phyloP scores from a whole-genome alignment of 345 rosid genomes.

The Anastatica hierochuntica region DNA sequence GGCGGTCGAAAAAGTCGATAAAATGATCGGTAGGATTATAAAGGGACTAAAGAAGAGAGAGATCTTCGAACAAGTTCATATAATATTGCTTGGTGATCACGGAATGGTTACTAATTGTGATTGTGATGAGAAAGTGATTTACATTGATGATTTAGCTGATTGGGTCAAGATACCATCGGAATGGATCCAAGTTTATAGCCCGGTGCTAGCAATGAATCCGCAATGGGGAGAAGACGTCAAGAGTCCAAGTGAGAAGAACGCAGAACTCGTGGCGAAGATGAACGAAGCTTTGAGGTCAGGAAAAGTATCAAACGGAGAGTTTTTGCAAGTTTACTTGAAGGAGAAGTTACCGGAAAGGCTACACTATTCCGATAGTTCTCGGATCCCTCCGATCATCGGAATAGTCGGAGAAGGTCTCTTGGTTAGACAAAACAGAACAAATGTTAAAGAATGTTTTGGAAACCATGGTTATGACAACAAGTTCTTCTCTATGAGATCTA shows the following conservation, averaged over 20 bases:
- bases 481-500: slow-evolving; percentile 84
- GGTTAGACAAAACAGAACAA: slow-evolving; percentile 55
- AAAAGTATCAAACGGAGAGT: slow-evolving; percentile 58
- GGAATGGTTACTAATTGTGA: slow-evolving; percentile 94
- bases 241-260: slow-evolving; percentile 8
- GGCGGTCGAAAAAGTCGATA: slow-evolving; percentile 47
- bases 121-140: slow-evolving; percentile 57
- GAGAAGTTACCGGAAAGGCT: slow-evolving; percentile 67
- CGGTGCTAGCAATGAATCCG: slow-evolving; percentile 67
- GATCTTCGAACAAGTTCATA: slow-evolving; percentile 56
- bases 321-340: slow-evolving; percentile 61
- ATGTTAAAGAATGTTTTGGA: slow-evolving; percentile 60
- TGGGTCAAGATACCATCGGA: slow-evolving; percentile 50
- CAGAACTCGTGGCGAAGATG: slow-evolving; percentile 59
- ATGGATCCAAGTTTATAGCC: slow-evolving; percentile 56
- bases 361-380: slow-evolving; percentile 53
- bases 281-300: slow-evolving; percentile 59
- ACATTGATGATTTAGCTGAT: slow-evolving; percentile 52
- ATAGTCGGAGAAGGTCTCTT: slow-evolving; percentile 56
- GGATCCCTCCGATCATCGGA: slow-evolving; percentile 73
- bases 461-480: slow-evolving; percentile 80
- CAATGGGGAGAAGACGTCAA: slow-evolving; percentile 26
- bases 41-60: slow-evolving; percentile 59
- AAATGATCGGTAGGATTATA: slow-evolving; percentile 66
- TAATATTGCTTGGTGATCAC: slow-evolving; percentile 86